These are phyloP conservation scores for Torulaspora delbrueckii DNA, from an alignment of 805 yeast species.

Conservation along the genomic window DNA sequence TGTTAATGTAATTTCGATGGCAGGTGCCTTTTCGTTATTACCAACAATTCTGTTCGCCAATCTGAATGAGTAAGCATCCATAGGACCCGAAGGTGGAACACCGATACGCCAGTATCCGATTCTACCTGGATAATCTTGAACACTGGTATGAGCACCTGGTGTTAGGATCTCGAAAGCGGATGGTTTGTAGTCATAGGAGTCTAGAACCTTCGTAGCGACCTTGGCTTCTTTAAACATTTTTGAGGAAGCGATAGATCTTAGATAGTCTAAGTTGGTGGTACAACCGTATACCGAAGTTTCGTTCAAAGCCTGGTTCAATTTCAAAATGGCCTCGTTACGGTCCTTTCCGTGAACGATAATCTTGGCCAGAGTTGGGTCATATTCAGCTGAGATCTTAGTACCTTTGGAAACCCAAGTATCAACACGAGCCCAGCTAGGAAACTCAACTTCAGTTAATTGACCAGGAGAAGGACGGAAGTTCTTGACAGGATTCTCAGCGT, in stretches of 20 bases:
- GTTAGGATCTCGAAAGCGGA: slow-evolving; percentile 76
- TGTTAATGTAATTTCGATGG: slow-evolving; percentile 77
- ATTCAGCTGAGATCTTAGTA: slow-evolving; percentile 82
- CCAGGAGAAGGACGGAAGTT: slow-evolving; percentile 97
- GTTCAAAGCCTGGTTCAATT: slow-evolving; percentile 72
- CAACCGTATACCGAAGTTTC: slow-evolving; percentile 89
- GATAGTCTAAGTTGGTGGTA: slow-evolving; percentile 82
- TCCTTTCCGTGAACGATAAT: slow-evolving; percentile 91
- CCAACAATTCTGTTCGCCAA: slow-evolving; percentile 89
- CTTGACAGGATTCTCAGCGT: slow-evolving; percentile 95
- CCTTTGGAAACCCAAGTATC: slow-evolving; percentile 95
- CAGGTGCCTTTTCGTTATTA: slow-evolving; percentile 76
- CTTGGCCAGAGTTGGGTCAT: slow-evolving; percentile 94
- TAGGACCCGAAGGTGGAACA: slow-evolving; percentile 98
- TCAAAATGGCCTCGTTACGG: slow-evolving; percentile 75
- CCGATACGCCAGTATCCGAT: slow-evolving; percentile 63
- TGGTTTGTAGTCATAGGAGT: slow-evolving; percentile 72
- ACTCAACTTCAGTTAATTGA: slow-evolving; percentile 73
- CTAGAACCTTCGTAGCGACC: slow-evolving; percentile 84
- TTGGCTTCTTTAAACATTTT: slow-evolving; percentile 76
- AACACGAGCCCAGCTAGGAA: slow-evolving; percentile 88
- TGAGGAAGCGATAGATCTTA: slow-evolving; percentile 79
- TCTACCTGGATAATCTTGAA: slow-evolving; percentile 95
- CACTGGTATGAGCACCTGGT: slow-evolving; percentile 95
- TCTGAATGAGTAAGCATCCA: slow-evolving; percentile 90